A percentile compares a stretch with the other conserved stretches of the same genome.
phyloP scores from a whole-genome alignment of 1,139 yeast species.

The Diutina catenulata region DNA sequence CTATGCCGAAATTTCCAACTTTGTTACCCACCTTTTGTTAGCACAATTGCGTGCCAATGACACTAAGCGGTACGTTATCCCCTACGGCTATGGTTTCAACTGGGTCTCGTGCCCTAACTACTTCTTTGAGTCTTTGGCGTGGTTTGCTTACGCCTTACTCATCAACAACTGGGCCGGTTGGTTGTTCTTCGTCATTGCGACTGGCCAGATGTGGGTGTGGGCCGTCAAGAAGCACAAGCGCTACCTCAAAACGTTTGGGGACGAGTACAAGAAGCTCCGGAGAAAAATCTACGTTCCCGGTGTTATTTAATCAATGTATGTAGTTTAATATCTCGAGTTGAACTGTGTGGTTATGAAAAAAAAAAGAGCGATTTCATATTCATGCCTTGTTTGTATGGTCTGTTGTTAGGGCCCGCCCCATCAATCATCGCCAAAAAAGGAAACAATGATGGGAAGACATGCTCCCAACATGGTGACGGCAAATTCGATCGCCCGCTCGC shows the following conservation, averaged over 20 bases:
- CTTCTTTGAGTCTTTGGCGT: constrained; percentile 69
- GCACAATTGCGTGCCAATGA: constrained; percentile 42
- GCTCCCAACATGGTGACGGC: constrained; percentile 13
- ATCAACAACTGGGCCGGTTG: constrained; percentile 71
- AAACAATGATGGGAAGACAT: constrained; percentile 12
- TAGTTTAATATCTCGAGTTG: too few species aligned
- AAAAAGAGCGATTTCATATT: too few species aligned
- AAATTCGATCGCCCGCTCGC: constrained; percentile 10
- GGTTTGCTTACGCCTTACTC: constrained; percentile 59
- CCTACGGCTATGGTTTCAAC: constrained; percentile 34
- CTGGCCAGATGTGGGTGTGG: constrained; percentile 74
- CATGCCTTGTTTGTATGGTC: too few species aligned
- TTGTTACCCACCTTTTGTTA: constrained; percentile 52
- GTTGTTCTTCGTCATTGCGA: constrained; percentile 58
- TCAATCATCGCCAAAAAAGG: constrained; percentile 10
- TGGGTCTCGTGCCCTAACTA: constrained; percentile 69
- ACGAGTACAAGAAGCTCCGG: constrained; percentile 54
- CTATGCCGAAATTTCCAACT: constrained; percentile 61
- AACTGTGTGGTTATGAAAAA: too few species aligned
- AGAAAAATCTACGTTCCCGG: constrained; percentile 57
- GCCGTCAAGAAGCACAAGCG: constrained; percentile 62
- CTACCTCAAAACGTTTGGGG: constrained; percentile 61
- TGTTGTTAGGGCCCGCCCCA: constrained; percentile 7
- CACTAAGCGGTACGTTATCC: constrained; percentile 27
- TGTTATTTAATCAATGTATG: neutral